Base-by-base conservation (phyloP, 352 stramenopile species). In the Pythium utonaiense region DNA sequence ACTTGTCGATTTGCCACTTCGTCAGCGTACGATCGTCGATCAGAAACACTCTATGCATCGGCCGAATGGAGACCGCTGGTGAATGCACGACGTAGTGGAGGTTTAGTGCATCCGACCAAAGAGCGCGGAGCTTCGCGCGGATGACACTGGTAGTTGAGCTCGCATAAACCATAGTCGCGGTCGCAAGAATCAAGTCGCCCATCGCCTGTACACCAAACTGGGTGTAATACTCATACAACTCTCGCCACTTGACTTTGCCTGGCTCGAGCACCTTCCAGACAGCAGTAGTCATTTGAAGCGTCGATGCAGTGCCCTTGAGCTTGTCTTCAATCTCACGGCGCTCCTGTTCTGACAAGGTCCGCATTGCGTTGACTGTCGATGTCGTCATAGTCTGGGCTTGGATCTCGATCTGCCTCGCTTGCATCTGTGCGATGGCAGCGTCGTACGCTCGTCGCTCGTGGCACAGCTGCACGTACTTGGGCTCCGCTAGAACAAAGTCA, bases 151-250 rank as follows among this genome's bases (percentile, higher is more conserved):
- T 74, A 3, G 75, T 12, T 6, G 57, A 69, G 7, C 75, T 73
- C 6, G 73, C 66, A 40, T 93, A 93, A 0, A 64, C 69, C 10
- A 88, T 54, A 0, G 67, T 54, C 0, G 78, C 78, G 22, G 83
- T 90, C 3, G 69, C 73, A 6, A 93, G 51, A n/a, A 91, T 66
- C 22, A 91, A 59, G 17, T 93, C 80, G 3, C 76, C 83, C 52
- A 78, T 71, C 58, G 73, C 78, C 22, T 88, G 62, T 0, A 63
- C 57, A 0, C 58, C 58, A 49, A 85, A 78, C 49, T 78, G 58
- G 0, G 58, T 71, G 57, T 77, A 86, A 12, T 67, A 62, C 6
- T 87, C 70, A 47, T 79, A 72, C 25, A 28, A 36, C 3, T 62
- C 28, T 21, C 71, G 44, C 80, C 81, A 91, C 12, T 69, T 75